These are phyloP conservation scores for Hippophae tibetana DNA, from an alignment of 306 rosid species.

Conservation along the genomic window DNA sequence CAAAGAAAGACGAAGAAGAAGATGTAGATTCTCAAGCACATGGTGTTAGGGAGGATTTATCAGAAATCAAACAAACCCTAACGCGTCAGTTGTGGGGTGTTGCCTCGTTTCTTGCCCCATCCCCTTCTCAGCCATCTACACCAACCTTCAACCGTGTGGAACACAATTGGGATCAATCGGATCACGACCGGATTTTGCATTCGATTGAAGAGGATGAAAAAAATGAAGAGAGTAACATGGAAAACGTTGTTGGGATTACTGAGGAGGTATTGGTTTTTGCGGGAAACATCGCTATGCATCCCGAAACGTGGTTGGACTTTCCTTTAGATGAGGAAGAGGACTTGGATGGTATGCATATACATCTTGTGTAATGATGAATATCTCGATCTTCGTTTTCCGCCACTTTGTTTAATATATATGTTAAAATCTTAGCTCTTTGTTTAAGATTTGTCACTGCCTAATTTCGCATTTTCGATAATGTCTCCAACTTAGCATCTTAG, in stretches of 20 bases:
- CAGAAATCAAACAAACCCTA: constrained; percentile 69
- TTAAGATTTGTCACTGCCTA: background rate
- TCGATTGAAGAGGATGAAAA: constrained; percentile 16
- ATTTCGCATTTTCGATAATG: background rate
- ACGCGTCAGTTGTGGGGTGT: constrained; percentile 89
- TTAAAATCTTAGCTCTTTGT: background rate
- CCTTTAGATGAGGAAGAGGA: constrained; percentile 90
- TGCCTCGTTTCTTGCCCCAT: constrained; percentile 77
- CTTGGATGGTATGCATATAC: constrained; percentile 42
- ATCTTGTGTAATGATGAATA: background rate
- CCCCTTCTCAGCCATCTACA: constrained; percentile 30
- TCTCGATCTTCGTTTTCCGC: background rate
- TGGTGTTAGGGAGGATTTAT: constrained; percentile 74
- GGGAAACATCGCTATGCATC: constrained; percentile 88
- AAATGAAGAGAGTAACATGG: constrained; percentile 22
- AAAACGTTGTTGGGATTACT: constrained; percentile 55
- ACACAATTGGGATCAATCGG: constrained; percentile 19
- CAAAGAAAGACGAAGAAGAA: constrained; percentile 12
- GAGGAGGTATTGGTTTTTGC: constrained; percentile 84
- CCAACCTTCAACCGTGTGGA: constrained; percentile 11
- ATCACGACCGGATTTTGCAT: constrained; percentile 14
- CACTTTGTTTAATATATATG: background rate
- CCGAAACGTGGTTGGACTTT: constrained; percentile 97
- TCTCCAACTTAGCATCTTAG: background rate
- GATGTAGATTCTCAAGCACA: constrained; percentile 36